Conservation (phyloP, 768 basidiomycete species). For the Psilocybe azurescens region DNA sequence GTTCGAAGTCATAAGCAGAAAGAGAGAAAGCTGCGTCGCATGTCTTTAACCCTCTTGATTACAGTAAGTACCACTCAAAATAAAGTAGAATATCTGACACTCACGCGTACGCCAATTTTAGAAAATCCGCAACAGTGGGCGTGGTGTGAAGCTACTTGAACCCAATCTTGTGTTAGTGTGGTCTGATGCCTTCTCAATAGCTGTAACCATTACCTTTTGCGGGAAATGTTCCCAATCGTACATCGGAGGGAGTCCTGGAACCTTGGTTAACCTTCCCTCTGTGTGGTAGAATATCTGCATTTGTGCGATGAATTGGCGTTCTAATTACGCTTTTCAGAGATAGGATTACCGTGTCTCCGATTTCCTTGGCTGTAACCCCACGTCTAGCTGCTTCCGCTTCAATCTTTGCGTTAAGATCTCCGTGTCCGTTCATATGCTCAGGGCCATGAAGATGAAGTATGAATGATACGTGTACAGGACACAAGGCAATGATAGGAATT, state of each 20-base stretch:
- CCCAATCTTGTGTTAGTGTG: too few species aligned
- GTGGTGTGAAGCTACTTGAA: background rate
- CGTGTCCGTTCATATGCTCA: background rate
- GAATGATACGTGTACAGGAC: background rate
- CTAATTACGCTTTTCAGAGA: background rate
- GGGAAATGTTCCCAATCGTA: conserved; percentile 22
- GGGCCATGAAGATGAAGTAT: background rate
- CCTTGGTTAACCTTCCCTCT: background rate
- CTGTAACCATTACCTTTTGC: conserved; percentile 7
- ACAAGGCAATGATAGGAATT: background rate
- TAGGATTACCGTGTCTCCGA: background rate
- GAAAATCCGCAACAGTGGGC: background rate
- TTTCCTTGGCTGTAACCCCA: background rate
- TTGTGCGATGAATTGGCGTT: too few species aligned
- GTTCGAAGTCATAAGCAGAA: conserved; percentile 4
- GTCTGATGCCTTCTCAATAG: too few species aligned
- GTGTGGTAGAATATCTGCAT: background rate
- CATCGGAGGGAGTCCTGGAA: conserved; percentile 15
- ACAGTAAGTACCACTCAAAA: background rate
- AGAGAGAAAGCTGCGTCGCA: conserved; percentile 12
- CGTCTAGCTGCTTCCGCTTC: background rate
- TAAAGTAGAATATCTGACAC: background rate
- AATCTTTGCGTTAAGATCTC: background rate
- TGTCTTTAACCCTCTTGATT: conserved; percentile 3
- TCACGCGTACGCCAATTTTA: conserved; percentile 3